Conservation (phyloP, 139 green algal genomes). For the Protoeuglena noctilucae region DNA sequence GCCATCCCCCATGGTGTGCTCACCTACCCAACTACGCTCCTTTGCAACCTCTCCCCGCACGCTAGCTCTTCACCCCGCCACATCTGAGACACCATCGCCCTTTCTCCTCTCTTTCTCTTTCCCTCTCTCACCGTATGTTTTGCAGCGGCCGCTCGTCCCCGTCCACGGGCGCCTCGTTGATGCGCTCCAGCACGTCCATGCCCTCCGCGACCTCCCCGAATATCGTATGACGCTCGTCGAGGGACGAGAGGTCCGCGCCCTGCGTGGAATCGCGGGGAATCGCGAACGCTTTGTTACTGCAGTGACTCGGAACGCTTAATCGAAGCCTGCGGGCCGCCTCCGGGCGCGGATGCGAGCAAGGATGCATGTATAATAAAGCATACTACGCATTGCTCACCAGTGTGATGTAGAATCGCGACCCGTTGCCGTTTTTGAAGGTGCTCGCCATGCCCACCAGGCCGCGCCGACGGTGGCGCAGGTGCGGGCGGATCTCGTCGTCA, state of each 20-base stretch:
- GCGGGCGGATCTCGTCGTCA: slow-evolving; percentile 72
- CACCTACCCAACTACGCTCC: too few species aligned
- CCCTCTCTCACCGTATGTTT: slow-evolving; percentile 65
- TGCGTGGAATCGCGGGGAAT: background rate
- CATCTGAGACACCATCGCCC: too few species aligned
- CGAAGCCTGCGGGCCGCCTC: too few species aligned
- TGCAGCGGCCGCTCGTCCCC: slow-evolving; percentile 58
- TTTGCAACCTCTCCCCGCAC: too few species aligned
- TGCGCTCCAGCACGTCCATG: slow-evolving; percentile 66
- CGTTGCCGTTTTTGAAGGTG: slow-evolving; percentile 5
- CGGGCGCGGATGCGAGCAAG: slow-evolving; percentile 22
- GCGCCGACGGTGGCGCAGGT: slow-evolving; percentile 59
- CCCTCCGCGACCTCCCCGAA: slow-evolving; percentile 82
- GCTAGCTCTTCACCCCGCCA: too few species aligned
- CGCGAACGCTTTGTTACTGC: too few species aligned
- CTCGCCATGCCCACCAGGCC: slow-evolving; percentile 82
- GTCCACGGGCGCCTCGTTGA: slow-evolving; percentile 85
- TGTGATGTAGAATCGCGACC: slow-evolving; percentile 14
- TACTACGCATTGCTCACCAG: background rate
- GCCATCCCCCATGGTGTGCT: too few species aligned
- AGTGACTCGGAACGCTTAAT: too few species aligned
- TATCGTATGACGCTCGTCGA: slow-evolving; percentile 88
- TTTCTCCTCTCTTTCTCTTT: too few species aligned
- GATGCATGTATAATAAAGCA: slow-evolving; percentile 93
- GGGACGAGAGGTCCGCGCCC: slow-evolving; percentile 1